phyloP scores from a whole-genome alignment of 73 alveolate genomes.

The Diophrys sp. region DNA sequence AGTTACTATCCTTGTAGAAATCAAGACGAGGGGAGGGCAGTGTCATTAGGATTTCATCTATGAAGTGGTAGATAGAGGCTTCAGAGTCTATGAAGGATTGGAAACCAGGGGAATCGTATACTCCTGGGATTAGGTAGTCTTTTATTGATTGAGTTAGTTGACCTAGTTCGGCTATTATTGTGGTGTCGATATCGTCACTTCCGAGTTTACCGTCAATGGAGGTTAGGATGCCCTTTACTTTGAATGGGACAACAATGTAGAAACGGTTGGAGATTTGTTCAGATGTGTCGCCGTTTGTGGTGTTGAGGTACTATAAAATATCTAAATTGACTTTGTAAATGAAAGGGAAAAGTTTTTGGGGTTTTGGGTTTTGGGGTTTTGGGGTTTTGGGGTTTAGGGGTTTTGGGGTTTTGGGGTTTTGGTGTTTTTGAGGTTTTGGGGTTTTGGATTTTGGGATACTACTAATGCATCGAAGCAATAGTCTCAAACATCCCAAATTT shows the following conservation, averaged over 20 bases:
- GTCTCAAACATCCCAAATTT: background rate
- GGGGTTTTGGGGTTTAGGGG: no score
- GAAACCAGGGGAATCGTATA: background rate
- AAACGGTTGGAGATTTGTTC: no score
- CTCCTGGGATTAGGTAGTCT: slow-evolving; percentile 3
- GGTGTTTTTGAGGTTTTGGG: no score
- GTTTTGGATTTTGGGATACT: no score
- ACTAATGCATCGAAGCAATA: background rate
- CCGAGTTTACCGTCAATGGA: slow-evolving; percentile 18
- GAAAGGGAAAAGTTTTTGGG: no score
- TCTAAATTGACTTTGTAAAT: no score
- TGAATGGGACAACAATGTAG: slow-evolving; percentile 40
- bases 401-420: no score
- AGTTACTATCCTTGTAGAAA: slow-evolving; percentile 36
- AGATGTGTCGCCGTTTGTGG: no score
- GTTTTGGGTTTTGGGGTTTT: no score
- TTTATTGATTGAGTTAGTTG: slow-evolving; percentile 3
- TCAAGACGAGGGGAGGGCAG: slow-evolving; percentile 39
- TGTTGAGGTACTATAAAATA: no score
- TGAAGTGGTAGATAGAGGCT: slow-evolving; percentile 33
- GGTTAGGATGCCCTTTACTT: slow-evolving; percentile 3
- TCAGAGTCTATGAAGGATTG: slow-evolving; percentile 3
- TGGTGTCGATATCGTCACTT: background rate
- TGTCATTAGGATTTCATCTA: slow-evolving; percentile 31
- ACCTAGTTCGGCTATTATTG: slow-evolving; percentile 14